Evolutionary conservation across 352 stramenopile genomes (phyloP), one percentile per base, ranked within the genome.

Genomic region (Elongisporangium prolatum): DNA sequence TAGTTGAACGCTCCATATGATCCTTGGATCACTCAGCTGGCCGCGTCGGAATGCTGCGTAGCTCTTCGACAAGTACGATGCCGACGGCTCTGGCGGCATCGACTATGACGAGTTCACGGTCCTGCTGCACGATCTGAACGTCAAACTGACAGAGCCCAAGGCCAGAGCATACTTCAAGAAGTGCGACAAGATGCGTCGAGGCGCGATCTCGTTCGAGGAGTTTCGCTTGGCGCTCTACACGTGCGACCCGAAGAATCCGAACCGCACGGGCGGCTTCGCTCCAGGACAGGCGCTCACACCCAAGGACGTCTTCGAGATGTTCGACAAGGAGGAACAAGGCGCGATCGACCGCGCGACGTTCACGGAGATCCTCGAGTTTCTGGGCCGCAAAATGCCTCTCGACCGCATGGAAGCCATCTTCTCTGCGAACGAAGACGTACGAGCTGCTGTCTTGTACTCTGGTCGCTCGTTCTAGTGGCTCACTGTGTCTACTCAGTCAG

Each of bases 51-150:
- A 21, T 50, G 21, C 16, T 60, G 49, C 44, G 16, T 59, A 93
- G 84, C 72, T 93, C 34, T 93, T 93, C 54, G 74, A 89, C 60
- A 91, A 93, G 55, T 93, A 92, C 63, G 83, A 93, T 61, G 57
- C 72, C 10, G 84, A 93, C 40, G 74, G 75, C 14, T 92, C 82
- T 3, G 84, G 82, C 6, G 82, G 83, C 21, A 92, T 93, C 37
- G 82, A 91, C 60, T 69, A 89, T 25, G 67, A 88, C 3, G 84
- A 93, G 67, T 93, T 93, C 67, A 82, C 78, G 48, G 68, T 90
- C 20, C 65, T 93, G 17, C 65, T 93, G 28, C 53, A 62, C 10
- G 82, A 91, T 54, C 62, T 93, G 18, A 34, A 69, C 8, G 68
- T 93, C 48, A 64, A 77, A 2, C 51, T 93, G 20, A 80, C 80